Base-by-base conservation (phyloP, 2,329 filamentous ascomycete species). In the Aspergillus aculeatinus region DNA sequence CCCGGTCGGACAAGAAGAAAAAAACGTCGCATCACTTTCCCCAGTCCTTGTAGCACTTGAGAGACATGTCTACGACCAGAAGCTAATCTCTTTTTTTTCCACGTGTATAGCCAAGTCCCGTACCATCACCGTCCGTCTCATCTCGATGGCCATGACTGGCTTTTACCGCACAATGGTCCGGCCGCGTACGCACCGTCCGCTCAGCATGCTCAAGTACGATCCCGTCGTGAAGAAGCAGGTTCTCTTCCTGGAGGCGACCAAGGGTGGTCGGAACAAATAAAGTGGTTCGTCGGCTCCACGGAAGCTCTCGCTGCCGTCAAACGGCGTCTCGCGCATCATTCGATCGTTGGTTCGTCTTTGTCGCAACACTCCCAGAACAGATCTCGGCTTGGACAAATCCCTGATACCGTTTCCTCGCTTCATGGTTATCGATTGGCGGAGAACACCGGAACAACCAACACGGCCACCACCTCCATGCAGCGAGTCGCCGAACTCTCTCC, bases 171-270 rank as follows among this genome's bases (percentile, higher is more conserved):
- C 92, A 57, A 87, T 96, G 77, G 84, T 89, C 68, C 88, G 96
- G 60, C 93, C 92, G 12, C 89, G 95, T 68, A 85, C 86, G 31
- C 84, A 92, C 64, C 83, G 89, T 49, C 93, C 96, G 59, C 85
- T 99, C 79, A 96, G 92, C 81, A 95, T 99, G 92, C 82, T 99
- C 70, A 99, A 99, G 83, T 99, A 99, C 79, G 95, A 99, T 75
- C 95, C 95, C 48, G 93, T 99, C 66, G 95, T 99, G 58, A 90
- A 92, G 77, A 92, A 94, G 82, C 90, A 96, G 80, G 95, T 99
- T 33, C 84, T 99, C 31, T 99, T 99, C 79, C 85, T 98, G 59
- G 95, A 99, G 76, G 87, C 91, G 74, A 97, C 96, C 76, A 89
- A 92, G 74, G 89, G 89, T 75, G 83, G 84, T 58, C 87, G 85